Evolutionary conservation across 2,329 filamentous ascomycete species (phyloP).

Genomic region (Kalaharituber pfeilii): DNA sequence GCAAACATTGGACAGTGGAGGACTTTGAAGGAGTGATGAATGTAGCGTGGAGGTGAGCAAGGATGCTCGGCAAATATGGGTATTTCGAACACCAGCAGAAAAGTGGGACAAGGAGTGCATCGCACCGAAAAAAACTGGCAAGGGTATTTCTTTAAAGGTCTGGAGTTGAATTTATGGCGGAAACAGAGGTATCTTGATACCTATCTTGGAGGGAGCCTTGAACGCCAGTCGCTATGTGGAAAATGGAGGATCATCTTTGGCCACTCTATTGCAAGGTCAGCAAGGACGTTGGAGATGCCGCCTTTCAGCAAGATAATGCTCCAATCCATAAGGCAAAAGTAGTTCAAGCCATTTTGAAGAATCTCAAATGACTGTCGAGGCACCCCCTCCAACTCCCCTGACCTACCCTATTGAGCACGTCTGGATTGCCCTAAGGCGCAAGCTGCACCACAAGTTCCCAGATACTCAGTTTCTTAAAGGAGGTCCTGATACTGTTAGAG

Average conservation of each 20-base stretch:
- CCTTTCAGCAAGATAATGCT: too few species aligned
- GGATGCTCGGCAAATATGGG: not conserved
- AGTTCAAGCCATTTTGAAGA: too few species aligned
- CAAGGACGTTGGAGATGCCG: too few species aligned
- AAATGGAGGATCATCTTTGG: too few species aligned
- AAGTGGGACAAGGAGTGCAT: slow-evolving; percentile 1
- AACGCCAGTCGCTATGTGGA: not conserved
- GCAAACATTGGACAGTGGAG: not conserved
- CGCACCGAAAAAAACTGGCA: not conserved
- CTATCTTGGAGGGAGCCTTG: not conserved
- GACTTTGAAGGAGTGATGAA: slow-evolving; percentile 1
- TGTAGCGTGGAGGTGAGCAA: not conserved
- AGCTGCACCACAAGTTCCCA: slow-evolving; percentile 5
- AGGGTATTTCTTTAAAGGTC: not conserved
- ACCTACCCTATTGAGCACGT: slow-evolving; percentile 14
- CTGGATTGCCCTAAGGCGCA: slow-evolving; percentile 9
- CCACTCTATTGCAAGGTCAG: too few species aligned
- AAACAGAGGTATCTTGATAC: not conserved
- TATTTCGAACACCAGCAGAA: slow-evolving; percentile 1
- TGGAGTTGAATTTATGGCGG: not conserved
- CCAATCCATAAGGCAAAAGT: too few species aligned
- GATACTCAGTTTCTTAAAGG: too few species aligned
- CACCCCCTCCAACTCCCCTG: slow-evolving; percentile 11
- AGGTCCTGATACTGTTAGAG: too few species aligned
- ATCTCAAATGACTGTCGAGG: too few species aligned